These are phyloP conservation scores for Aspergillus sp. DNA, from an alignment of 2,329 filamentous ascomycete species.

Conservation along the genomic window DNA sequence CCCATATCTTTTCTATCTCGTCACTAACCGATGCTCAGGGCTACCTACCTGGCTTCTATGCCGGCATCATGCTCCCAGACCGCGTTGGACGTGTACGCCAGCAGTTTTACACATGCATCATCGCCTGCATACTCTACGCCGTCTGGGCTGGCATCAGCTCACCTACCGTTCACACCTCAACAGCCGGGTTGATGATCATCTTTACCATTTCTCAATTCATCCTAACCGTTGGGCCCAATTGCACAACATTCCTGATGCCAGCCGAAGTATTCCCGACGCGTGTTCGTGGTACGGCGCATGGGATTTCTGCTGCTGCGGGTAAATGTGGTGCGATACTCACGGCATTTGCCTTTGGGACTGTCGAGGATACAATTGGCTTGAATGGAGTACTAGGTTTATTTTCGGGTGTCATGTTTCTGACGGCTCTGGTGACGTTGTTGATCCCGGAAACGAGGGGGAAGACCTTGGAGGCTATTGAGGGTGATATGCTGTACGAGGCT, in stretches of 20 bases:
- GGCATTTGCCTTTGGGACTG: slow-evolving; percentile 24
- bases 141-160: slow-evolving; percentile 21
- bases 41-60: slow-evolving; percentile 18
- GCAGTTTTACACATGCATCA: slow-evolving; percentile 15
- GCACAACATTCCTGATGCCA: slow-evolving; percentile 55
- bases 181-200: slow-evolving; percentile 21
- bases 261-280: slow-evolving; percentile 60
- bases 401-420: slow-evolving; percentile 19
- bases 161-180: slow-evolving; percentile 16
- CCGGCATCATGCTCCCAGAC: slow-evolving; percentile 20
- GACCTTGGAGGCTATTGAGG: slow-evolving; percentile 20
- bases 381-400: slow-evolving; percentile 16
- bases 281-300: slow-evolving; percentile 60
- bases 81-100: slow-evolving; percentile 15
- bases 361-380: slow-evolving; percentile 17
- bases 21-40: slow-evolving; percentile 5
- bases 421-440: slow-evolving; percentile 13
- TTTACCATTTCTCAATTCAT: slow-evolving; percentile 26
- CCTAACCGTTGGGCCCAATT: slow-evolving; percentile 45
- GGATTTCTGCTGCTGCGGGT: slow-evolving; percentile 61
- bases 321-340: slow-evolving; percentile 60
- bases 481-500: background rate
- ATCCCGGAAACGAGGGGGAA: slow-evolving; percentile 24
- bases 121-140: slow-evolving; percentile 21
- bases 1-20: background rate